A percentile compares a stretch with the other conserved stretches of the same genome.
Evolutionary conservation across 2,329 filamentous ascomycete species (phyloP).

Genomic region (Fusarium anthophilum): DNA sequence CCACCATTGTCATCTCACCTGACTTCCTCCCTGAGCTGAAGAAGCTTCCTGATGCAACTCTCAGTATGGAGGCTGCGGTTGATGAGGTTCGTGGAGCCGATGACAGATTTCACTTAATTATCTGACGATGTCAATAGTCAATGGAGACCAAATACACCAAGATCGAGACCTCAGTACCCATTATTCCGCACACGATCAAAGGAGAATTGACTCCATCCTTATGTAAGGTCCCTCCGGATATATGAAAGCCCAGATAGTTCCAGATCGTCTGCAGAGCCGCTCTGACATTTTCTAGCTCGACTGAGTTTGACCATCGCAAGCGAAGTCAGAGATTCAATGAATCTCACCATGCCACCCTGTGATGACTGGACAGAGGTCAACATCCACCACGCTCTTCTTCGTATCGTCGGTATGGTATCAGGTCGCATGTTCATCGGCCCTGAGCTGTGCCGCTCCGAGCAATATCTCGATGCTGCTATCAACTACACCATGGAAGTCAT

Average conservation of each 20-base stretch:
- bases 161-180: background rate
- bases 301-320: background rate
- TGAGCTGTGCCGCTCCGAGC: background rate
- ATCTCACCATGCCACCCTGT: background rate
- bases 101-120: rapidly evolving
- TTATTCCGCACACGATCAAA: background rate
- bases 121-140: background rate
- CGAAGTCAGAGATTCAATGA: background rate
- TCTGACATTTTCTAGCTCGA: background rate
- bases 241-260: rapidly evolving
- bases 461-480: background rate
- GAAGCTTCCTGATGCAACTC: slow-evolving; percentile 12
- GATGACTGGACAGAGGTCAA: background rate
- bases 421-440: background rate
- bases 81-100: background rate
- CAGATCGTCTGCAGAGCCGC: background rate
- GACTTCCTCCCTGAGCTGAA: slow-evolving; percentile 24
- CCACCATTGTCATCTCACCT: slow-evolving; percentile 21
- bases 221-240: background rate
- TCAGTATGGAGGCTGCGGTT: slow-evolving; percentile 29
- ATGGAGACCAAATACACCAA: background rate
- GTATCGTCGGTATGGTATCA: background rate
- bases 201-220: background rate
- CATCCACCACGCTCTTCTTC: background rate
- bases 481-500: slow-evolving; percentile 5